Evolutionary conservation across 768 basidiomycete genomes (phyloP), one percentile per base, ranked within the genome.

Genomic region (Hypholoma sublateritium): DNA sequence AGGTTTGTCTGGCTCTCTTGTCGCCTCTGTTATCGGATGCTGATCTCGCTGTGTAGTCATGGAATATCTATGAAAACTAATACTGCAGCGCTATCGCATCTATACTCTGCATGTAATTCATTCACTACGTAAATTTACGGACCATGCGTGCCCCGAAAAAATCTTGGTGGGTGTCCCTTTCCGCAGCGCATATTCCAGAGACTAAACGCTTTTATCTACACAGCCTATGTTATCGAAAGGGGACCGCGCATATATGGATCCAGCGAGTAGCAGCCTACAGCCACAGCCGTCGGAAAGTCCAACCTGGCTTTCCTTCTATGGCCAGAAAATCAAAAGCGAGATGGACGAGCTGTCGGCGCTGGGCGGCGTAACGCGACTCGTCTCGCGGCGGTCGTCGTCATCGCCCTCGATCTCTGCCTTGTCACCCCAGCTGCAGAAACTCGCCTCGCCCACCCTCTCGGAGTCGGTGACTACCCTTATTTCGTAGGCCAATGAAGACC

Each of bases 221-320:
- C n/a, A 88, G 87, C 85, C 85, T 17, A 81, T 87, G 22, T 70
- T 88, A 12, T 76, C 76, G 41, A 86, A 82, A 56, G 76, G 75
- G 55, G 81, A 80, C 14, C 77, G 83, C 14, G 86, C 84, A 52
- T 70, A 78, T 69, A 70, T 71, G 59, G 72, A 76, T 55, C 72
- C 79, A 34, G 56, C 72, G 14, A 70, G 59, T 59, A 51, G 66
- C 21, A 64, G 64, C 17, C 63, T 66, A 16, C 64, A 65, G 34
- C 49, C 59, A 25, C 60, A 41, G 24, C 55, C 59, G 35, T 50
- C 58, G 13, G 62, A 64, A 12, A 62, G 34, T 8, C 59, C 68
- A 12, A 63, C 71, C 12, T 72, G 74, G 36, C 65, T 72, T 1
- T 67, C 75, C 3, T 74, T 70, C 56, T 72, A 71, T 61, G 68